Percentiles rank a stretch among this genome's conserved stretches.
These are phyloP conservation scores for Calonectria montana DNA, from an alignment of 2,329 filamentous ascomycete genomes.

Conservation along the genomic window DNA sequence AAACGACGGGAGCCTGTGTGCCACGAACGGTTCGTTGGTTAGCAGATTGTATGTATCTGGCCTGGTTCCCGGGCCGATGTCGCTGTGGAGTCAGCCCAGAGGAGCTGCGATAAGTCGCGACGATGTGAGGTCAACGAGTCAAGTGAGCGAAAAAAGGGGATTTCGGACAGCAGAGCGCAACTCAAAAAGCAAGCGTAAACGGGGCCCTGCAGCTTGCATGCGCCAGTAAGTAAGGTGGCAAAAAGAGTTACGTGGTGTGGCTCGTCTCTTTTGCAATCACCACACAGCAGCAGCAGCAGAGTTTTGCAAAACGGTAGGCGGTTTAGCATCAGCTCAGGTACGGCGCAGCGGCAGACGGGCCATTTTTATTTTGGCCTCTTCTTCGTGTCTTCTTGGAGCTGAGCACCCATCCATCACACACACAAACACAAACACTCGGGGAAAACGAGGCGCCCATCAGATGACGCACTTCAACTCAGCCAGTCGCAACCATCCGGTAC, in stretches of 20 bases:
- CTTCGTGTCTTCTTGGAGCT: too few relatives aligned
- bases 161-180: constrained; percentile 8
- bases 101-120: constrained; percentile 9
- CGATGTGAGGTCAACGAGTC: background rate
- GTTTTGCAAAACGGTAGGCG: background rate
- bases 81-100: constrained; percentile 7
- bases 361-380: background rate
- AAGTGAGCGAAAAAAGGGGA: constrained; percentile 1
- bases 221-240: constrained; percentile 5
- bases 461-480: background rate
- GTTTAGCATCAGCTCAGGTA: background rate
- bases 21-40: constrained; percentile 3
- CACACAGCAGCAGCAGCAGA: background rate
- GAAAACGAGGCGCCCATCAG: background rate
- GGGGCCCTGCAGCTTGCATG: constrained; percentile 30
- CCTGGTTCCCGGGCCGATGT: constrained; percentile 18
- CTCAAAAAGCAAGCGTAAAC: constrained; percentile 25
- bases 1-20: constrained; percentile 1
- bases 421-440: background rate
- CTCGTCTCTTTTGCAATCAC: background rate
- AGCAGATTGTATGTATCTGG: background rate
- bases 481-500: background rate
- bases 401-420: background rate
- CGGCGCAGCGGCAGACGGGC: background rate
- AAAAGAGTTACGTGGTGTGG: background rate